A percentile compares a stretch with the other conserved stretches of the same genome.
Evolutionary conservation across 1,284 basidiomycete species (phyloP).

Genomic region (Tylopilus sp.): DNA sequence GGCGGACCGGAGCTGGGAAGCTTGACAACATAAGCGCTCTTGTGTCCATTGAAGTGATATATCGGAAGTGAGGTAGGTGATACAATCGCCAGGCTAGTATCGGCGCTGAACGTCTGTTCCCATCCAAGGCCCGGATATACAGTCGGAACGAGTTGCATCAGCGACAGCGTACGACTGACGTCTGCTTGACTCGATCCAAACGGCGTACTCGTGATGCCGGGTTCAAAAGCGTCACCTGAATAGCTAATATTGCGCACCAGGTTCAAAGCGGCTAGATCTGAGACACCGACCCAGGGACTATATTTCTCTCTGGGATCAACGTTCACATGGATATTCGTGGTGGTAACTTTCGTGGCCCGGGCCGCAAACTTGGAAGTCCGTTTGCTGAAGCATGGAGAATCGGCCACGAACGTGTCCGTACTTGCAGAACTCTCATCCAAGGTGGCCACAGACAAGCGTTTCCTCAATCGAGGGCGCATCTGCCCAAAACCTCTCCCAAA

Average conservation of each 20-base stretch:
- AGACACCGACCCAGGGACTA: neutral
- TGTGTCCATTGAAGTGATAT: constrained; percentile 14
- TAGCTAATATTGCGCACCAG: neutral
- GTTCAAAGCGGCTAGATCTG: neutral
- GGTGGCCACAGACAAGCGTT: constrained; percentile 18
- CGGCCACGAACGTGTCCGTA: constrained; percentile 37
- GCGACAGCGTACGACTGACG: neutral
- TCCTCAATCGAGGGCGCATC: constrained; percentile 9
- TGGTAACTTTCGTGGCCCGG: constrained; percentile 5
- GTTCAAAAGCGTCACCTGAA: constrained; percentile 21
- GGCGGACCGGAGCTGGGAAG: constrained; percentile 18
- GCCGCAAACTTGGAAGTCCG: constrained; percentile 16
- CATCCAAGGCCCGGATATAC: neutral
- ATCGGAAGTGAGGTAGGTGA: constrained; percentile 21
- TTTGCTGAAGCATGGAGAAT: constrained; percentile 34
- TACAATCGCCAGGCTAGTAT: neutral
- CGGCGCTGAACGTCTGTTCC: neutral
- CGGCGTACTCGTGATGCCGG: constrained; percentile 31
- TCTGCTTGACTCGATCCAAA: constrained; percentile 1
- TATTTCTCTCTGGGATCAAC: neutral
- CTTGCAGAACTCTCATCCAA: constrained; percentile 25
- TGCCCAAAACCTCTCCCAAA: constrained; percentile 4
- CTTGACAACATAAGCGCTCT: constrained; percentile 26
- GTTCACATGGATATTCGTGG: neutral
- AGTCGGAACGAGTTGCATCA: neutral